Evolutionary conservation across 768 basidiomycete species (phyloP).

Genomic region (Rhodotorula paludigena): DNA sequence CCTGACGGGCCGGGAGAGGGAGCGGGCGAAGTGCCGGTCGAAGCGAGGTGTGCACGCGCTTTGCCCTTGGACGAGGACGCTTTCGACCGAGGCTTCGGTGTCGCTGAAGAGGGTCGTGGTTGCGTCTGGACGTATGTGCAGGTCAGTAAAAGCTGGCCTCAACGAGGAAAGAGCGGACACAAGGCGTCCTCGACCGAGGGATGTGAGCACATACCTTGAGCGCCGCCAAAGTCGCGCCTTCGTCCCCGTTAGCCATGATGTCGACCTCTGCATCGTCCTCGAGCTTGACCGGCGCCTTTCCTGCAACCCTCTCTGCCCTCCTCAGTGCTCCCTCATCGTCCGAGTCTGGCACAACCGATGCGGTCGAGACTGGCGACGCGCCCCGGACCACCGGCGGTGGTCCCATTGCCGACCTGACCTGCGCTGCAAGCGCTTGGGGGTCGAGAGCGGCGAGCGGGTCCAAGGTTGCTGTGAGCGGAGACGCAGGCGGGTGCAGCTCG

Average conservation of each 20-base stretch:
- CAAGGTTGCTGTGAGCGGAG: background rate
- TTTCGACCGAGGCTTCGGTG: background rate
- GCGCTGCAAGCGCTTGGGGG: background rate
- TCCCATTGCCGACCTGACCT: background rate
- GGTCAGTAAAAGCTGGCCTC: too few species aligned
- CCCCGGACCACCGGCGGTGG: background rate
- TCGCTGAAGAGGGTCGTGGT: background rate
- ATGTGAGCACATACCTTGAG: background rate
- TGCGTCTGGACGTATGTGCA: too few species aligned
- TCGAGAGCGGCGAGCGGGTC: background rate
- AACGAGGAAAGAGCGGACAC: background rate
- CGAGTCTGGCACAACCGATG: slow-evolving; percentile 1
- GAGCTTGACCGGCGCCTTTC: background rate
- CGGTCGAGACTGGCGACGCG: background rate
- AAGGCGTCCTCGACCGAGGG: background rate
- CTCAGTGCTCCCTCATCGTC: background rate
- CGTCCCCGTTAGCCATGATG: slow-evolving; percentile 1
- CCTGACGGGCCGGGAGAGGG: slow-evolving; percentile 25
- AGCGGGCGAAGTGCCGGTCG: slow-evolving; percentile 9
- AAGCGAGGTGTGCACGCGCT: background rate
- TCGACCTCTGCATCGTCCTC: slow-evolving; percentile 4
- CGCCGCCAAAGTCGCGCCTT: background rate
- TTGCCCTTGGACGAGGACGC: background rate
- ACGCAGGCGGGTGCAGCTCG: background rate
- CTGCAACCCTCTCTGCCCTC: too few species aligned